Base-by-base conservation (phyloP, 306 rosid species). In the Corylus heterophylla region DNA sequence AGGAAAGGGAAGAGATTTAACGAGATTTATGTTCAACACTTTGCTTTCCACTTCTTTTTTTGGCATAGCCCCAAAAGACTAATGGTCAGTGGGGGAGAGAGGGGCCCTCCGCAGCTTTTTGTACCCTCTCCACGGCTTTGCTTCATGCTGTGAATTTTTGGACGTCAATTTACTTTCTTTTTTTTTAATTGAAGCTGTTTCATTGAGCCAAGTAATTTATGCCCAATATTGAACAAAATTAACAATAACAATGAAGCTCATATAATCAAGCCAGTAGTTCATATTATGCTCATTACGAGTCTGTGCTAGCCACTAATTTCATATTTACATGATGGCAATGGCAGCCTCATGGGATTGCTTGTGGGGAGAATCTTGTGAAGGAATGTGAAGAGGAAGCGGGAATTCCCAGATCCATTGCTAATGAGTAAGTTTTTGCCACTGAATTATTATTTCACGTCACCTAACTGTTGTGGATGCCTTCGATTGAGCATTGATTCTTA, bases 311-410 rank as follows among this genome's bases (percentile, higher is more conserved):
- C 5, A 37, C 54, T 78, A 22, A 71, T 58, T 54, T 16, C 42
- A 58, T 14, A 44, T 25, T 66, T 71, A 44, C 54, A 72, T 84
- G 35, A 58, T 79, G 68, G 31, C 74, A 14, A 51, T 78, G 50
- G 64, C 89, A 94, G 98, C 98, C 98, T 3, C 91, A 92, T 25
- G 97, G 97, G 37, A 85, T 91, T 56, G 81, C 87, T 63, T 92
- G 97, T 74, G 86, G 61, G 69, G 97, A 94, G 82, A 94, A 94
- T 86, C 52, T 94, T 35, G 80, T 90, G 75, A 94, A 94, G 85
- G 98, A 94, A 80, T 94, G 98, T 72, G 84, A 89, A 81, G 98
- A 94, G 89, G 98, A 92, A 90, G 98, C 98, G 2, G 97, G 98
- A 76, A 94, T 94, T 42, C 95, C 97, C 8, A 86, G 90, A 64